Evolutionary conservation across 2,329 filamentous ascomycete species (phyloP), one percentile per base, ranked within the genome.

Genomic region (Bimuria novae-zelandiae): DNA sequence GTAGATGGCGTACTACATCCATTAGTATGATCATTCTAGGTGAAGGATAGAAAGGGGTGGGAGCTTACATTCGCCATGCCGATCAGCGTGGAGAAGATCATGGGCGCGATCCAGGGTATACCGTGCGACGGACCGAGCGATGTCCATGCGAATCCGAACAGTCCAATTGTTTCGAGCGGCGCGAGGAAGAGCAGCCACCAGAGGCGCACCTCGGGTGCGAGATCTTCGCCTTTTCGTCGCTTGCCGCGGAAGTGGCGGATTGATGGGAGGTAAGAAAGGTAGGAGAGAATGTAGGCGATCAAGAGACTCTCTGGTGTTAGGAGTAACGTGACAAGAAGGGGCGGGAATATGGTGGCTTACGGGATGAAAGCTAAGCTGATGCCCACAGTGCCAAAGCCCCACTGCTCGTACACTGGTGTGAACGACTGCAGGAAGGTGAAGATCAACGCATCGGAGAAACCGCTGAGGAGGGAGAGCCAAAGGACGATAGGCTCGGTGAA

Each of bases 361-460:
- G 88, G 81, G 17, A 89, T 78, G 68, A 90, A 88, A 0, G 83
- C 72, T 19, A 89, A 75, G 0, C 85, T 86, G 1, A 85, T 74
- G 7, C 80, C 72, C 2, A 86, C 72, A 7, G 80, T 78, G 25
- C 74, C 74, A 57, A 90, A 90, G 17, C 72, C 68, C 85, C 86
- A 90, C 67, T 89, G 85, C 14, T 77, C 72, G 63, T 89, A 88
- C 1, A 90, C 86, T 1, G 88, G 77, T 1, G 76, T 73, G 62
- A 89, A 90, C 0, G 84, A 87, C 67, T 90, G 85, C 45, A 90
- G 84, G 67, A 88, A 89, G 73, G 88, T 89, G 77, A 90, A 91
- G 73, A 90, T 90, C 3, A 91, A 80, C 2, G 87, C 87, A 54
- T 90, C 88, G 8, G 82, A 85, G 77, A 90, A 90, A 27, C 88